These are phyloP conservation scores for Delphinella strobiligena DNA, from an alignment of 2,329 filamentous ascomycete species.

Conservation along the genomic window DNA sequence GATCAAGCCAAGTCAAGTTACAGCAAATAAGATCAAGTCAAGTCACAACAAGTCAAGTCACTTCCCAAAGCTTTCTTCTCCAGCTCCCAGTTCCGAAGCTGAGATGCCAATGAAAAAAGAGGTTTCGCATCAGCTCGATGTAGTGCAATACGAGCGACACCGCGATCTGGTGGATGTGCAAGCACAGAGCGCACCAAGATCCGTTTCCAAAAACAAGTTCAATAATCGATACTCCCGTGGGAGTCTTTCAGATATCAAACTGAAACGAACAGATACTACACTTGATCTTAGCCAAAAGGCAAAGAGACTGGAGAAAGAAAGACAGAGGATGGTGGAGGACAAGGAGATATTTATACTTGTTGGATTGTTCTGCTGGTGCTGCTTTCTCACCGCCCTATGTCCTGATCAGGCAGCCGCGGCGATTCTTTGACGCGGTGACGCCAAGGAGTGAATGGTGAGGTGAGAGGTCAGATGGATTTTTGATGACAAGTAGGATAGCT, in stretches of 20 bases:
- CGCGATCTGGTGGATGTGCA: constrained; percentile 53
- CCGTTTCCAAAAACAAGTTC: constrained; percentile 70
- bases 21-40: not conserved
- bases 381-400: no score
- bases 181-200: constrained; percentile 71
- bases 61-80: no score
- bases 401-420: no score
- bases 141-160: constrained; percentile 71
- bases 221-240: constrained; percentile 64
- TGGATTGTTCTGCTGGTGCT: no score
- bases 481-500: no score
- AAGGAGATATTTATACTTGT: no score
- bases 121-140: constrained; percentile 56
- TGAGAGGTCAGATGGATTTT: no score
- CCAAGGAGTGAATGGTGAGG: no score
- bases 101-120: constrained; percentile 19
- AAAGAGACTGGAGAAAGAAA: not conserved
- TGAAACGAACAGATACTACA: constrained; percentile 57
- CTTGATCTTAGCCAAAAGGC: not conserved
- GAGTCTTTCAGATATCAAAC: constrained; percentile 88
- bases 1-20: constrained; percentile 33
- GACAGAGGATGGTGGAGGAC: not conserved
- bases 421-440: no score
- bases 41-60: constrained; percentile 32
- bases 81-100: constrained; percentile 10